Evolutionary conservation across 768 basidiomycete genomes (phyloP).

Genomic region (Tulasnella sp.): DNA sequence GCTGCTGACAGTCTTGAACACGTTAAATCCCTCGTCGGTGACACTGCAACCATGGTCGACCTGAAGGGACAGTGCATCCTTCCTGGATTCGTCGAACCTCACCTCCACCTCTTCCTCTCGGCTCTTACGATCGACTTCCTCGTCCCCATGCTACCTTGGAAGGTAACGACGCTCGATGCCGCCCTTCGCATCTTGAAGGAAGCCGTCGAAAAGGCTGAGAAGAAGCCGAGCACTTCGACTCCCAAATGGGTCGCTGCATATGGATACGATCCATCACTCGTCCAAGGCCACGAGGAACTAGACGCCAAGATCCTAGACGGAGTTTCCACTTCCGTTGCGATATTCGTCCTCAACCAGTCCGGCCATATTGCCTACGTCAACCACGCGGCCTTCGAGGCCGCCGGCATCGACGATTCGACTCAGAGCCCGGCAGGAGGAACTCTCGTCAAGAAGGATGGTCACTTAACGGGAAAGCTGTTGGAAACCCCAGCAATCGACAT

Average conservation of each 20-base stretch:
- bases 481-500: neutral
- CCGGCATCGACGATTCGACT: neutral
- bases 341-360: slow-evolving; percentile 15
- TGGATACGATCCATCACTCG: slow-evolving; percentile 15
- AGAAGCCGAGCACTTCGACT: neutral
- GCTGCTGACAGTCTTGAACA: neutral
- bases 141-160: neutral
- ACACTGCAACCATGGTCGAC: neutral
- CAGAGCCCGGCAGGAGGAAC: neutral
- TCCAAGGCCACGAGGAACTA: neutral
- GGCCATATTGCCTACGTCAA: slow-evolving; percentile 18
- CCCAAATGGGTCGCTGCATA: slow-evolving; percentile 7
- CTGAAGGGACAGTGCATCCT: slow-evolving; percentile 11
- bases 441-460: neutral
- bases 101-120: slow-evolving; percentile 17
- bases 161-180: neutral
- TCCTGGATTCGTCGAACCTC: slow-evolving; percentile 16
- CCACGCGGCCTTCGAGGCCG: neutral
- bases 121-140: slow-evolving; percentile 7
- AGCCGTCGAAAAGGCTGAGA: neutral
- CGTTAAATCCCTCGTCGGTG: neutral
- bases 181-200: neutral
- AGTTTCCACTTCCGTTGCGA: neutral
- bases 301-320: neutral
- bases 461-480: neutral